A percentile compares a stretch with the other conserved stretches of the same genome.
phyloP scores from a whole-genome alignment of 805 yeast species.

The Clavispora phyllophila region DNA sequence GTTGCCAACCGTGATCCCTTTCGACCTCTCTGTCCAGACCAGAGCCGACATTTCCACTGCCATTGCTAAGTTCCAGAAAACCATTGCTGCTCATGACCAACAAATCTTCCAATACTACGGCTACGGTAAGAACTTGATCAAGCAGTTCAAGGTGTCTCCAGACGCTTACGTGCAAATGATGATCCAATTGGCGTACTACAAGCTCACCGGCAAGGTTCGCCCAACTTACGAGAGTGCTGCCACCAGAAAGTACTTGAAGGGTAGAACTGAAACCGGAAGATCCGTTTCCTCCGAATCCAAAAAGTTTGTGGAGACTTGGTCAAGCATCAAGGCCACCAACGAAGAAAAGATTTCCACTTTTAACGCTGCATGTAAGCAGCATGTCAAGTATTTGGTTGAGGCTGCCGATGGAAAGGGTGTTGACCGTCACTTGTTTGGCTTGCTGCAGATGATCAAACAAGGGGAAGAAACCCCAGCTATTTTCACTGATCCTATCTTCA shows the following conservation, averaged over 20 bases:
- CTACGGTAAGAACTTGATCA: slow-evolving; percentile 82
- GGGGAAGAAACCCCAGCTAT: slow-evolving; percentile 62
- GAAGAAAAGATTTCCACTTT: slow-evolving; percentile 62
- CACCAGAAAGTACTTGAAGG: slow-evolving; percentile 80
- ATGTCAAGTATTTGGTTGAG: slow-evolving; percentile 62
- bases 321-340: slow-evolving; percentile 44
- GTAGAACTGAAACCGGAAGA: slow-evolving; percentile 93
- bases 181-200: slow-evolving; percentile 86
- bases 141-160: slow-evolving; percentile 80
- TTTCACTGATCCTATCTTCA: slow-evolving; percentile 69
- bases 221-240: slow-evolving; percentile 97
- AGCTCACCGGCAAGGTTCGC: slow-evolving; percentile 69
- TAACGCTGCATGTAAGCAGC: slow-evolving; percentile 68
- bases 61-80: slow-evolving; percentile 46
- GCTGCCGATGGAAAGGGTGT: slow-evolving; percentile 87
- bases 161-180: slow-evolving; percentile 91
- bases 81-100: slow-evolving; percentile 65
- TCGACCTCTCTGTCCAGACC: slow-evolving; percentile 54
- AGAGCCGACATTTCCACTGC: slow-evolving; percentile 53
- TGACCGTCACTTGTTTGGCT: slow-evolving; percentile 90
- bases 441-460: slow-evolving; percentile 61
- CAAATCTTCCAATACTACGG: slow-evolving; percentile 77
- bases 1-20: slow-evolving; percentile 33
- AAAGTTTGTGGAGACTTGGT: slow-evolving; percentile 71
- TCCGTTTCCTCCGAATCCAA: slow-evolving; percentile 70